Conservation (phyloP, 108 stramenopile species). For the Discostella stelligeroides region DNA sequence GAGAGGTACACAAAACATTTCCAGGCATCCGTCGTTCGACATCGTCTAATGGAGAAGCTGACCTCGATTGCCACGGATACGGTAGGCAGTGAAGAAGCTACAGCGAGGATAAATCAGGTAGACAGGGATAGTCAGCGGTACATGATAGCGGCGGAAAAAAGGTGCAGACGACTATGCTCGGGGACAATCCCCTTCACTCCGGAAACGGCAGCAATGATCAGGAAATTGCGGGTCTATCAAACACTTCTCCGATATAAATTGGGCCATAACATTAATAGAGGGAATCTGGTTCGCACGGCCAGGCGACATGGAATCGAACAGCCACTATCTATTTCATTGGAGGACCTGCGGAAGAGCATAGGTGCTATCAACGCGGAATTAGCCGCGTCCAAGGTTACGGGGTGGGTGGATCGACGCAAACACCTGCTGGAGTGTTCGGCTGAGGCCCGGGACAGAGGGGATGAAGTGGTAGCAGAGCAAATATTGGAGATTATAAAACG, state of each 20-base stretch:
- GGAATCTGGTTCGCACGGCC: background rate
- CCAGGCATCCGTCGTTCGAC: background rate
- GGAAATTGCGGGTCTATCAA: background rate
- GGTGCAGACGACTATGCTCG: no score
- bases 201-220: background rate
- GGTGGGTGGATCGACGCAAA: no score
- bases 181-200: no score
- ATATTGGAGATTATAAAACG: constrained; percentile 19
- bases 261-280: background rate
- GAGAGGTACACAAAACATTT: no score
- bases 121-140: background rate
- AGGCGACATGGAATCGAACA: background rate
- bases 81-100: constrained; percentile 9
- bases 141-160: no score
- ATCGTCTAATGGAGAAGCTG: background rate
- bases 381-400: background rate
- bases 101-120: background rate
- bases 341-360: background rate
- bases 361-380: background rate
- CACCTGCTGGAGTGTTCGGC: no score
- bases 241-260: background rate
- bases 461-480: constrained; percentile 5
- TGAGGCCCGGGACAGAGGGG: no score
- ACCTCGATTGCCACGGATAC: background rate
- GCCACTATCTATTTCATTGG: background rate